Evolutionary conservation across 495 filamentous ascomycete species (phyloP), one percentile per base, ranked within the genome.

Genomic region (Penicillium turbatum): DNA sequence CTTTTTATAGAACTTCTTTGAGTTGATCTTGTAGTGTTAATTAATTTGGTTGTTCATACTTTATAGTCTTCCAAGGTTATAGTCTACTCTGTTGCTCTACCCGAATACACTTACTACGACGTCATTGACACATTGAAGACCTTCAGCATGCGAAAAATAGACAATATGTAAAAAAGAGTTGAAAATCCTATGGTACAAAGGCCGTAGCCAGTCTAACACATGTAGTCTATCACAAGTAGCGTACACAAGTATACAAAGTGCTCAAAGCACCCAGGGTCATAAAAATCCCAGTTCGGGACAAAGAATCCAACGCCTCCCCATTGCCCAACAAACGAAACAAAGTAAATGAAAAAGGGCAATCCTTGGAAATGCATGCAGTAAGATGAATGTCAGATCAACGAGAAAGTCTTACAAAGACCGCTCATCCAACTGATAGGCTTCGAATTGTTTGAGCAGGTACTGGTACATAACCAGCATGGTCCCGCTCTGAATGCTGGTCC

Each of bases 381-480:
- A 43, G 51, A 39, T 35, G 43, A 16, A 37, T 37, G 29, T 2
- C 32, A 34, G 13, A 36, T 51, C 30, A 50, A 46, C 34, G 46
- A 48, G 21, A 51, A 43, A 16, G 16, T 27, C 47, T 64, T 55
- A 75, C 13, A 70, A 57, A 37, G 61, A 55, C 17, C 54, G 48
- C 40, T 65, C 72, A 27, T 60, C 66, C 19, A 64, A 17, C 17
- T 76, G 63, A 50, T 72, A 73, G 9, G 67, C 54, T 47, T 89
- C 88, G 59, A 96, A 75, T 73, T 83, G 81, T 65, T 86, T 85
- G 62, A 97, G 68, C 44, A 98, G 74, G 51, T 82, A 85, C 71
- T 97, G 95, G 68, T 98, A 98, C 70, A 96, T 74, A 50, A 98
- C 90, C 61, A 98, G 72, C 93, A 98, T 98, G 44, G 91, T 96